Evolutionary conservation across 345 rosid genomes (phyloP).

Genomic region (Moricandia moricandioides): DNA sequence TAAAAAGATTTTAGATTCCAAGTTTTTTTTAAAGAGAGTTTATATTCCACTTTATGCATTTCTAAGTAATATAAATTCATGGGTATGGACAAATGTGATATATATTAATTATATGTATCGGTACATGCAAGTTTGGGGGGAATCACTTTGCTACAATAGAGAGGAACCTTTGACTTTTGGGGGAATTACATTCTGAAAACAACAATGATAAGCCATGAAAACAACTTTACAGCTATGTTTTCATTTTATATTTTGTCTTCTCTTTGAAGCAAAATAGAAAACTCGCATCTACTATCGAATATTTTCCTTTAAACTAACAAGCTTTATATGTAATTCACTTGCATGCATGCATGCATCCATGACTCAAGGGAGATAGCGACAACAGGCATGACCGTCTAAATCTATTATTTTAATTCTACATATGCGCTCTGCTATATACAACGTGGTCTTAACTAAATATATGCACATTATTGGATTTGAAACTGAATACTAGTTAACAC

Average conservation of each 20-base stretch:
- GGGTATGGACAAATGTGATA: not conserved
- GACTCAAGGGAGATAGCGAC: not conserved
- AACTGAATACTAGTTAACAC: not conserved
- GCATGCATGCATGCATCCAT: not conserved
- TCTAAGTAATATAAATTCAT: constrained; percentile 17
- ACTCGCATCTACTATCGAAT: not conserved
- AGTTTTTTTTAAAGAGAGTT: too few relatives aligned
- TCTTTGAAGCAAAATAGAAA: not conserved
- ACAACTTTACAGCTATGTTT: constrained; percentile 26
- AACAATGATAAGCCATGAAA: not conserved
- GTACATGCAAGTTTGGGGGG: constrained; percentile 7
- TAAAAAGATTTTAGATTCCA: not conserved
- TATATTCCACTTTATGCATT: constrained; percentile 17
- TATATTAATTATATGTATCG: not conserved
- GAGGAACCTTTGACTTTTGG: too few relatives aligned
- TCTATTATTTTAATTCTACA: not conserved
- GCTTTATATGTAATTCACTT: not conserved
- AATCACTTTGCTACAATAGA: constrained; percentile 8
- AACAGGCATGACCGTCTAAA: not conserved
- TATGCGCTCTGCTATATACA: not conserved
- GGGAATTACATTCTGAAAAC: too few relatives aligned
- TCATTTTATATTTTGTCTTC: constrained; percentile 10
- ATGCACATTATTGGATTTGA: not conserved
- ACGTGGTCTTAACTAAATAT: not conserved
- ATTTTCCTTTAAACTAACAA: not conserved